phyloP scores from a whole-genome alignment of 345 rosid species.

The Erodium maritimum region DNA sequence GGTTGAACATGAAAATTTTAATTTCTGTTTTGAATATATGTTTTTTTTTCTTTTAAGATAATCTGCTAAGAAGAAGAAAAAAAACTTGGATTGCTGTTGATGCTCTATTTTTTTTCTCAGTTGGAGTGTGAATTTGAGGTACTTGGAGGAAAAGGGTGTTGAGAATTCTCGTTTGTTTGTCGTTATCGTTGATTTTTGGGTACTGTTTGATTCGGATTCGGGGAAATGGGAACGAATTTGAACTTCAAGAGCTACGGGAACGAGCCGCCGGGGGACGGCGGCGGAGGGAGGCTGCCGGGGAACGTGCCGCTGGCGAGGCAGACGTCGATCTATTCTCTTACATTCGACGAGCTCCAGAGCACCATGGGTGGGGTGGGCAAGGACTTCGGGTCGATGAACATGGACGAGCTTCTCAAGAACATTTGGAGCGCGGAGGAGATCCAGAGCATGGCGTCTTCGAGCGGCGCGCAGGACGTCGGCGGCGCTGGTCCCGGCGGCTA shows the following conservation, averaged over 20 bases:
- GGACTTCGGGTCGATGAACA: conserved; percentile 95
- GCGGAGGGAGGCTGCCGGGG: conserved; percentile 18
- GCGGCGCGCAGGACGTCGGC: conserved; percentile 5
- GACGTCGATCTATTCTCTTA: conserved; percentile 68
- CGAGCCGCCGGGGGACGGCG: conserved; percentile 10
- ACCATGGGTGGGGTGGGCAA: conserved; percentile 53
- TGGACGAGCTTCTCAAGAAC: conserved; percentile 54
- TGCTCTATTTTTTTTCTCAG: too few relatives aligned
- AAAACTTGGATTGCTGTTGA: too few relatives aligned
- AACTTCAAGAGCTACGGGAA: conserved; percentile 51
- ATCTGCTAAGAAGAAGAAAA: too few relatives aligned
- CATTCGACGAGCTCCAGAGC: conserved; percentile 87
- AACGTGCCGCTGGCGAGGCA: conserved; percentile 42
- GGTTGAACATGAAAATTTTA: too few relatives aligned
- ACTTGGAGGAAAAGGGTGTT: too few relatives aligned
- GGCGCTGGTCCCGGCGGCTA: conserved; percentile 10
- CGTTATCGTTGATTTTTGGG: too few relatives aligned
- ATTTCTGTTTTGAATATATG: too few relatives aligned
- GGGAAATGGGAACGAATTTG: conserved; percentile 47
- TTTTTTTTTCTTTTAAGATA: too few relatives aligned
- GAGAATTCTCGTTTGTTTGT: too few relatives aligned
- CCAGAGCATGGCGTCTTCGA: conserved; percentile 6
- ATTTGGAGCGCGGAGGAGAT: conserved; percentile 19
- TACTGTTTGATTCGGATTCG: conserved; percentile 21
- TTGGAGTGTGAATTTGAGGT: too few relatives aligned